Conservation (phyloP, 2,329 filamentous ascomycete genomes). For the Fusarium algeriense region DNA sequence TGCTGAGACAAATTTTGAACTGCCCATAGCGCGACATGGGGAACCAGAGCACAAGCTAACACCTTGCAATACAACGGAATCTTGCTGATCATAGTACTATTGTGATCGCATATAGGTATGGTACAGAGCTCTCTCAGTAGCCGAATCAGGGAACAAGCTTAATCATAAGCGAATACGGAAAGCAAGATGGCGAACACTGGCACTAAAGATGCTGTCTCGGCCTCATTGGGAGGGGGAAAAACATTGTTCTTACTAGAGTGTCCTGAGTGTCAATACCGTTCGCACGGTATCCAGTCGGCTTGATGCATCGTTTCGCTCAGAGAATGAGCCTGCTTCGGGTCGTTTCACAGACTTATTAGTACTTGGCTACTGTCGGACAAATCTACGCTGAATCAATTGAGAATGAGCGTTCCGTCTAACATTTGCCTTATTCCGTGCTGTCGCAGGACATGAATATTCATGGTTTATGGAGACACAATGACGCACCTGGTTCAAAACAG, state of each 20-base stretch:
- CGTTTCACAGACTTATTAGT: conserved; percentile 11
- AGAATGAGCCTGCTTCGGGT: background rate
- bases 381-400: background rate
- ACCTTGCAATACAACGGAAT: conserved; percentile 24
- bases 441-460: background rate
- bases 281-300: conserved; percentile 37
- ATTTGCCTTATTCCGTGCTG: conserved; percentile 1
- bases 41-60: conserved; percentile 22
- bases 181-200: conserved; percentile 2
- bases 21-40: conserved; percentile 25
- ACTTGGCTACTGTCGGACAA: background rate
- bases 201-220: background rate
- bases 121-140: conserved; percentile 19
- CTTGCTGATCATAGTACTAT: conserved; percentile 30
- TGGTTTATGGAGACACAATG: background rate
- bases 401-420: background rate
- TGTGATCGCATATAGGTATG: conserved; percentile 16
- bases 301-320: conserved; percentile 20
- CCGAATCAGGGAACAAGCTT: conserved; percentile 27
- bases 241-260: background rate
- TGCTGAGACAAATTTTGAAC: conserved; percentile 24
- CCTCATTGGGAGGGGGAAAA: too few species aligned
- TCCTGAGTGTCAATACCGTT: conserved; percentile 18
- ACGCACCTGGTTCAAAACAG: background rate
- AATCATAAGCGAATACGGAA: conserved; percentile 21